Conservation (phyloP, 495 filamentous ascomycete genomes). For the Xylaria curta region DNA sequence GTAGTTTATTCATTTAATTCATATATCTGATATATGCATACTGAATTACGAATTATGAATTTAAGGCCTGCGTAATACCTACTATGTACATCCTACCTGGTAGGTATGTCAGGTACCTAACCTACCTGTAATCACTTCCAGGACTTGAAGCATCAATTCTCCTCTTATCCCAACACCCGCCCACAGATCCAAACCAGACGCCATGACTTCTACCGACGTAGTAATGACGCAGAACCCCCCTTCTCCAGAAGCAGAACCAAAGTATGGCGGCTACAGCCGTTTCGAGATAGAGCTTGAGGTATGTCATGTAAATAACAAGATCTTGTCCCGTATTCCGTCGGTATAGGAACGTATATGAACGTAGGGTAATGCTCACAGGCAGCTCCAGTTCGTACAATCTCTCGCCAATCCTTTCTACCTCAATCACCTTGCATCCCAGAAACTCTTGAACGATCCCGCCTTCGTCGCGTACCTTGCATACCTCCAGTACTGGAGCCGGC, state of each 20-base stretch:
- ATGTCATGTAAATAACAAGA: not conserved
- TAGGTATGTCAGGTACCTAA: too few species aligned
- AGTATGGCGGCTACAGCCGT: constrained; percentile 69
- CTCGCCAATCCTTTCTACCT: constrained; percentile 85
- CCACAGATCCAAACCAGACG: not conserved
- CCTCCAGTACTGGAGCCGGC: constrained; percentile 81
- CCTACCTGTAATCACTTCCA: too few species aligned
- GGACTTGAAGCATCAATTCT: too few species aligned
- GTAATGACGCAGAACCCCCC: constrained; percentile 40
- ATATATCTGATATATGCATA: too few species aligned
- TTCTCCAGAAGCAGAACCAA: constrained; percentile 46
- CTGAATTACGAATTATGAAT: too few species aligned
- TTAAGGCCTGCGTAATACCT: too few species aligned
- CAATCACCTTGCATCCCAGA: constrained; percentile 76
- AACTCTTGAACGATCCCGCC: constrained; percentile 64
- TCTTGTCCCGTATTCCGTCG: not conserved
- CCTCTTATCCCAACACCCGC: not conserved
- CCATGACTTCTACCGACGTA: constrained; percentile 25
- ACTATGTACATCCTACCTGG: too few species aligned
- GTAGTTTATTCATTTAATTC: too few species aligned
- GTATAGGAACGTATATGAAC: too few species aligned
- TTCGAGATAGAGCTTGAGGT: constrained; percentile 81
- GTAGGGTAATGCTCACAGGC: constrained; percentile 2
- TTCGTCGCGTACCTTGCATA: constrained; percentile 85
- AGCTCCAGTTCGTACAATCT: constrained; percentile 77